Evolutionary conservation across 805 yeast species (phyloP), one percentile per base, ranked within the genome.

Genomic region (Dipodascus albidus): DNA sequence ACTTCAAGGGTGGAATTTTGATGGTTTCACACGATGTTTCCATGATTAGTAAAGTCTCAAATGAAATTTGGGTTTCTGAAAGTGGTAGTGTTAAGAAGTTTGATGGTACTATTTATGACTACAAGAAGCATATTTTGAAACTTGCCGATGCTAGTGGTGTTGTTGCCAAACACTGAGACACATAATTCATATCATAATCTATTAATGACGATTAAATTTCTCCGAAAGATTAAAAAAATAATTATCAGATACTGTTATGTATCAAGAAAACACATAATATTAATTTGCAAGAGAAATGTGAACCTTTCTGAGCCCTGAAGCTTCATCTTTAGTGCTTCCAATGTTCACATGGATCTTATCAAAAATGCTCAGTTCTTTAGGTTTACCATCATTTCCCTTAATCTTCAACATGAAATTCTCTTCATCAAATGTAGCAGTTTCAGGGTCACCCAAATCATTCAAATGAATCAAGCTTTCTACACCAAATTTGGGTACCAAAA

Each of bases 11-110:
- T 66, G 99, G 99, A 69, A 85, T 93, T 23, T 76, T 93, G 61
- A 89, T 93, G 96, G 99, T 93, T 55, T 86, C 96, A 51, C 99
- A 93, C 77, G 99, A 93, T 75, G 97, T 93, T 48, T 75, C 89
- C 24, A 85, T 91, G 65, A 93, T 93, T 62, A 81, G 85, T 61
- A 77, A 79, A 53, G 96, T 91, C 11, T 88, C 97, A 74, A 83
- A 85, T 55, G 96, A 93, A 68, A 87, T 93, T 56, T 91, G 96
- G 96, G 95, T 89, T 48, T 84, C 95, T 68, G 99, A 93, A 66
- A 77, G 81, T 54, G 93, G 91, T 54, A 74, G 80, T 1, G 96
- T 91, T 38, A 75, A 72, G 62, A 82, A 83, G 67, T 87, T 87
- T 73, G 74, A 71, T 53, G 99, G 99, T 61, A 74, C 77, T 55